These are phyloP conservation scores for Amanita jacksonii DNA, from an alignment of 768 basidiomycete species.

Conservation along the genomic window DNA sequence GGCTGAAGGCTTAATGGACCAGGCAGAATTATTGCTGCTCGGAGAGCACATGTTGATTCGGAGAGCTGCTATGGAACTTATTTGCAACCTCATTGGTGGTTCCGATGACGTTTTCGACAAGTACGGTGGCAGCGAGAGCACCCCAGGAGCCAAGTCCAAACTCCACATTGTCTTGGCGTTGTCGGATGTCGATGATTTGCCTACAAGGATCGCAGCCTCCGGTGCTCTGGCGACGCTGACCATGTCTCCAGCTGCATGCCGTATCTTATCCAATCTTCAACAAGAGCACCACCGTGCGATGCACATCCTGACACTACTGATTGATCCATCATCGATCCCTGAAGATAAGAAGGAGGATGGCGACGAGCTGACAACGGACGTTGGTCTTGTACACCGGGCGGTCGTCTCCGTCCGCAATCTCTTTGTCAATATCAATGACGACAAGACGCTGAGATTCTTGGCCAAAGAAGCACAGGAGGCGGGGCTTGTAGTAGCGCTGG, in stretches of 20 bases:
- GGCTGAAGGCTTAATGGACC: constrained; percentile 49
- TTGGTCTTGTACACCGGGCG: constrained; percentile 70
- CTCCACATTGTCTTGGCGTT: constrained; percentile 79
- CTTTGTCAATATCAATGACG: constrained; percentile 33
- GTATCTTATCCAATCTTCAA: constrained; percentile 53
- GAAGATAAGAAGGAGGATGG: constrained; percentile 24
- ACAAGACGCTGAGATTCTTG: constrained; percentile 30
- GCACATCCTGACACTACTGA: constrained; percentile 55
- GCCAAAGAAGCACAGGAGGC: constrained; percentile 40
- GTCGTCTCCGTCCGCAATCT: constrained; percentile 68
- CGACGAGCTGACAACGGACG: constrained; percentile 30
- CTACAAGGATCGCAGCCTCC: constrained; percentile 82
- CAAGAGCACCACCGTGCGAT: constrained; percentile 53
- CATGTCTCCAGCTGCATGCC: constrained; percentile 48
- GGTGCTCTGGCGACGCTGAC: constrained; percentile 84
- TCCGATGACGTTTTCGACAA: constrained; percentile 68
- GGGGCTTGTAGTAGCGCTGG: constrained; percentile 46
- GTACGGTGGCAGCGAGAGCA: constrained; percentile 43
- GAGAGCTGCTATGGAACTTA: constrained; percentile 81
- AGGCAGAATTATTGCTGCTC: constrained; percentile 63
- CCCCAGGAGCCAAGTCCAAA: constrained; percentile 43
- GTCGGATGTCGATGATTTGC: constrained; percentile 76
- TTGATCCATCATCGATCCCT: constrained; percentile 43
- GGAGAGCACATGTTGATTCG: constrained; percentile 79
- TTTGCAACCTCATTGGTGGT: constrained; percentile 83